Base-by-base conservation (phyloP, 225 moss, liverwort and hornwort genomes). In the Pleurozium schreberi region DNA sequence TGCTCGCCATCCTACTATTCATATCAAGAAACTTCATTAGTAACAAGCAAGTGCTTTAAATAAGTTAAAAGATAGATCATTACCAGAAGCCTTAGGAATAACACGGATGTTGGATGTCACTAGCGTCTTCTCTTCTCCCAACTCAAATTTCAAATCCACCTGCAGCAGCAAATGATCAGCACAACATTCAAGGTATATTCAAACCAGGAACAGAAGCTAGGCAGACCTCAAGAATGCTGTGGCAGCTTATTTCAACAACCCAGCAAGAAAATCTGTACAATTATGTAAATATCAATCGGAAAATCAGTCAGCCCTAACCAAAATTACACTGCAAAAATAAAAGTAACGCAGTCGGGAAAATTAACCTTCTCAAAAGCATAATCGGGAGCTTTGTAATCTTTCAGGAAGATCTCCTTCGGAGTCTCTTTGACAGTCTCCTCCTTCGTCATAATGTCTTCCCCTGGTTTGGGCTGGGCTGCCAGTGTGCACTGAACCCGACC, bases 331-430 rank as follows among this genome's bases (percentile, higher is more conserved):
- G 71, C 60, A 80, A 77, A 66, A 88, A 83, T 58, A 18, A 66
- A 83, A 69, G n/a, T 12, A 88, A 45, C 50, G 18, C 34, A 82
- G 55, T 58, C 49, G 58, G 18, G 60, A 30, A 64, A 79, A 40
- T 20, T 50, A 70, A 96, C 96, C 81, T 95, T 93, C 50, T 98
- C 97, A 85, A 98, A 98, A 42, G 88, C 82, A 91, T 95, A 98
- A 75, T 93, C 93, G 17, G 98, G 96, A 62, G 95, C 91, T 90
- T 94, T 98, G 85, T 98, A 98, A 82, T 97, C 90, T 90, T 95
- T 97, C 11, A 98, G 91, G 81, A 98, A 97, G 34, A 98, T 97
- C 93, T 97, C 96, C 84, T 92, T 95, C 22, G 97, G 98, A 50
- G 67, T 77, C 75, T 97, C 97, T 88, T 96, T 97, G 26, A 88